These are phyloP conservation scores for Podaxis rugospora DNA, from an alignment of 768 basidiomycete species.

Conservation along the genomic window DNA sequence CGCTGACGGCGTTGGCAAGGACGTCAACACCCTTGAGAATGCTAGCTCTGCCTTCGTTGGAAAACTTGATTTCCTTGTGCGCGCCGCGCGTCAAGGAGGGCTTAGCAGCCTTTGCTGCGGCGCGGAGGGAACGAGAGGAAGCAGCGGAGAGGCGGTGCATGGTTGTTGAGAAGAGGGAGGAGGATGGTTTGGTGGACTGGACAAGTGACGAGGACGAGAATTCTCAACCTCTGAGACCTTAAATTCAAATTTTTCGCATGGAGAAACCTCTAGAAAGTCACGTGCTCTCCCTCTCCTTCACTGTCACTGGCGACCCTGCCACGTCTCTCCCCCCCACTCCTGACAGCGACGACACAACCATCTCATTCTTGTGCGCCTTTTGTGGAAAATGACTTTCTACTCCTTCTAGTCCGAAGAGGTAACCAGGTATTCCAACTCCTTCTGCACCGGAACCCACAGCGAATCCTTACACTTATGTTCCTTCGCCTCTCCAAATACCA, in stretches of 20 bases:
- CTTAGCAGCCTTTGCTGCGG: conserved; percentile 51
- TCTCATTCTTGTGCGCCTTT: conserved; percentile 1
- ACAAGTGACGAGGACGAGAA: not conserved
- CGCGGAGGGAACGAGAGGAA: conserved; percentile 65
- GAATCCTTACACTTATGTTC: too few relatives aligned
- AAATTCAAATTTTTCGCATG: conserved; percentile 2
- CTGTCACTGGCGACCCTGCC: conserved; percentile 13
- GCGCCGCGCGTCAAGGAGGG: conserved; percentile 61
- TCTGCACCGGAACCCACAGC: too few relatives aligned
- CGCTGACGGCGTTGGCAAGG: conserved; percentile 93
- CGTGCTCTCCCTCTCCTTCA: conserved; percentile 13
- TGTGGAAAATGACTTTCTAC: not conserved
- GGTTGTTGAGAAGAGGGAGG: conserved; percentile 16
- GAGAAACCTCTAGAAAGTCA: conserved; percentile 11
- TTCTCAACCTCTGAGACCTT: not conserved
- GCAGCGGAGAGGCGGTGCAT: conserved; percentile 74
- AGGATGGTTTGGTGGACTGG: not conserved
- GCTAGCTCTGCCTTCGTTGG: conserved; percentile 89
- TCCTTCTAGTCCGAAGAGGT: too few relatives aligned
- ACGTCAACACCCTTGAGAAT: conserved; percentile 96
- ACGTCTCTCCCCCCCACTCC: conserved; percentile 1
- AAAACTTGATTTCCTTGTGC: conserved; percentile 97
- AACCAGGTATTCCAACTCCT: too few relatives aligned
- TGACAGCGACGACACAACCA: not conserved
- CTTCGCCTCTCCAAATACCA: too few relatives aligned